Base-by-base conservation (phyloP, 1,284 basidiomycete genomes). In the Chalciporus sp. region DNA sequence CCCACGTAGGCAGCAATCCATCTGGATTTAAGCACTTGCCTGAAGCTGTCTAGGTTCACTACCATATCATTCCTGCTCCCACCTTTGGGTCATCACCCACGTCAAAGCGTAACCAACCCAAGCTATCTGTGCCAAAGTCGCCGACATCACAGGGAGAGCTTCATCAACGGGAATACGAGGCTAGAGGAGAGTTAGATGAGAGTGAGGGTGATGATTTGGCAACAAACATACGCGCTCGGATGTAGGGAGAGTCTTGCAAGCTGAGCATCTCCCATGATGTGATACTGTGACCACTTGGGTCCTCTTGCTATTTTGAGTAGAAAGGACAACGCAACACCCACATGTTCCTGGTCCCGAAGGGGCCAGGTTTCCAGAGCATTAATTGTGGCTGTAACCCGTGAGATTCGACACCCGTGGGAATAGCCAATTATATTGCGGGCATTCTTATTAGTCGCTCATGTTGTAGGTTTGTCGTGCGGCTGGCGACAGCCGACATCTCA, bases 21-120 rank as follows among this genome's bases (percentile, higher is more conserved):
- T 12, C 14, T 26, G 17, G 31, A 29, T 26, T 47, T 52, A 31
- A 42, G 28, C 35, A 48, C 23, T 40, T 42, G 42, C 23, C 35
- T 55, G 45, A 47, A 27, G 33, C 16, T 40, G 10, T 10, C 53
- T 35, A 89, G 88, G 88, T 91, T 9, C 89, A 91, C 65, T 90
- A 86, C 62, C 89, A 92, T 67, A 80, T 92, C 55, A 86, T 92
- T 39, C 89, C 89, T 0, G 88, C 89, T 1, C 88, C 88, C 1
- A 71, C 60, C 20, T 75, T 81, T 42, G 70, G 61, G 47, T 52
- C 68, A 7, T 42, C 64, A 40, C 28, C 65, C 50, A 31, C 58
- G 14, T 26, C 26, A 39, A 44, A 53, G 41, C 51, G 43, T 42
- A 55, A 50, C 43, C 58, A 19, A 37, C 41, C 50, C 6, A 29